These are phyloP conservation scores for Eucalyptus leucophloia DNA, from an alignment of 345 rosid species.

Conservation along the genomic window DNA sequence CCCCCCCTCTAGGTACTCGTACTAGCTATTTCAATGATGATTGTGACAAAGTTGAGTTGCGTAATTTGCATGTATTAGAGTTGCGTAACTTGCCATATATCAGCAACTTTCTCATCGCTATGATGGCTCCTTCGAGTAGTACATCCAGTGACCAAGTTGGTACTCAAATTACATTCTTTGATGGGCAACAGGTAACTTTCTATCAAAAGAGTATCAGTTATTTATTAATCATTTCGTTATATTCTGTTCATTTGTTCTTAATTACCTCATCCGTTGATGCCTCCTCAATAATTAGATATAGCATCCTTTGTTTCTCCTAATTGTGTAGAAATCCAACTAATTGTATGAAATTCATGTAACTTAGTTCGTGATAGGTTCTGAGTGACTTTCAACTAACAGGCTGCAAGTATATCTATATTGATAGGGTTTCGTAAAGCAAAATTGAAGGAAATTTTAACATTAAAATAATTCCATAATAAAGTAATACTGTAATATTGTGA, in stretches of 20 bases:
- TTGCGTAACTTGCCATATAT: not conserved
- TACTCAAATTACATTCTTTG: not conserved
- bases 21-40: too few species aligned
- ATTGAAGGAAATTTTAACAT: not conserved
- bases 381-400: not conserved
- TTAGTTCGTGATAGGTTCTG: not conserved
- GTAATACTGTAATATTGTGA: not conserved
- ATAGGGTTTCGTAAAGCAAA: not conserved
- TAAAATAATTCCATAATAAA: too few species aligned
- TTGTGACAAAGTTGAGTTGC: not conserved
- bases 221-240: not conserved
- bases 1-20: too few species aligned
- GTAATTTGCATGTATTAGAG: not conserved
- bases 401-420: not conserved
- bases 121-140: not conserved
- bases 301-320: not conserved
- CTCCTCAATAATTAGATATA: not conserved
- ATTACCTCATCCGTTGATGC: not conserved
- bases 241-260: not conserved
- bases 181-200: not conserved
- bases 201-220: not conserved
- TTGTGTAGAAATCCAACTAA: not conserved
- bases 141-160: not conserved
- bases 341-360: not conserved
- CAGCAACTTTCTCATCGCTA: not conserved